A percentile compares a stretch with the other conserved stretches of the same genome.
Conservation (phyloP, 805 yeast species). For the Zygosaccharomyces siamensis region DNA sequence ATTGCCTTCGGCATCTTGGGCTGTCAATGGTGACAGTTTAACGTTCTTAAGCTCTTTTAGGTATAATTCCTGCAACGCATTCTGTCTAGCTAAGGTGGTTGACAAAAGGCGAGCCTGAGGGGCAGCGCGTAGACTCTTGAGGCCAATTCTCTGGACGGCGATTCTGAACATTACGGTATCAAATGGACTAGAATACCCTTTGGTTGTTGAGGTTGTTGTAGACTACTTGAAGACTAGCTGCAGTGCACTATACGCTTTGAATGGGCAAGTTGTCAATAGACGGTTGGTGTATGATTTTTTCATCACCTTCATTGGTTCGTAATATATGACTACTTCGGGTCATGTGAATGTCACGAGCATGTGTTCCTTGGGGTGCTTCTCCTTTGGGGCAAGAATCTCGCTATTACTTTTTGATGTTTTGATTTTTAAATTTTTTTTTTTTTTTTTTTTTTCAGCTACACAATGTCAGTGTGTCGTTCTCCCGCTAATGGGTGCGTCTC, state of each 20-base stretch:
- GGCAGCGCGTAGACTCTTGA: conserved; percentile 1
- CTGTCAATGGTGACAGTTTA: conserved; percentile 74
- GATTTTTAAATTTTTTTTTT: background rate
- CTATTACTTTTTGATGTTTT: too few species aligned
- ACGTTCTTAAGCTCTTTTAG: conserved; percentile 80
- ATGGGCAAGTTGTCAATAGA: too few species aligned
- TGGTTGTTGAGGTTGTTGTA: too few species aligned
- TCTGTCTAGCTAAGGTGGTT: conserved; percentile 33
- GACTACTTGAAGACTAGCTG: too few species aligned
- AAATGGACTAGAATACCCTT: background rate
- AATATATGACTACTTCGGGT: background rate
- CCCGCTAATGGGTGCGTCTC: too few species aligned
- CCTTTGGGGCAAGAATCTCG: too few species aligned
- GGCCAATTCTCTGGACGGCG: conserved; percentile 2
- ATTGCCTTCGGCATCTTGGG: conserved; percentile 69
- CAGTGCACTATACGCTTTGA: too few species aligned
- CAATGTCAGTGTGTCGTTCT: background rate
- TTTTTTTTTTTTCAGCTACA: background rate
- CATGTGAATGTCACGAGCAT: background rate
- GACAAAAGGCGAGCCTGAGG: conserved; percentile 12
- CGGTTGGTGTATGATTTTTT: background rate
- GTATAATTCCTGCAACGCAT: conserved; percentile 78
- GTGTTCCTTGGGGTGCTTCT: too few species aligned
- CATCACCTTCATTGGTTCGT: conserved; percentile 6
- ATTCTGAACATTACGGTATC: conserved; percentile 1